Base-by-base conservation (phyloP, 495 filamentous ascomycete species). In the Penicillium lagena region DNA sequence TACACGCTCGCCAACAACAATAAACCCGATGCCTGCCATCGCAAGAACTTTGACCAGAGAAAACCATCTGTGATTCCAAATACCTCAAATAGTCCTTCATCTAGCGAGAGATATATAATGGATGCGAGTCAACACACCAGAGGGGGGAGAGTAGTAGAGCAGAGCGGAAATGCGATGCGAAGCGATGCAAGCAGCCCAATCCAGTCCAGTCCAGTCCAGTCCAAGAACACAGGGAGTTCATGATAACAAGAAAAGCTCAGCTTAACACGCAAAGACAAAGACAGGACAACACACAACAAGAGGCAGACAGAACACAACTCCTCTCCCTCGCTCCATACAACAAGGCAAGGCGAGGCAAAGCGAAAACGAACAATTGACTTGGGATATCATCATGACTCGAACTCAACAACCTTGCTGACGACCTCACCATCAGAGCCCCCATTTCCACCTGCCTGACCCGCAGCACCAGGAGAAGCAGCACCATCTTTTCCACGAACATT, bases 391-490 rank as follows among this genome's bases (percentile, higher is more conserved):
- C 49, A 66, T 44, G 62, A 66, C 14, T 70, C 66, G 35, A 70
- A 70, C 47, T 70, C 66, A 29, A 68, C 64, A 37, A 63, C 52
- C 41, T 70, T 66, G 39, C 62, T 66, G 12, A 70, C 58, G 4
- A 67, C 58, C 34, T 59, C 54, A 7, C 54, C 44, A 32, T 64
- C 62, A 43, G 45, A 50, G 0, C 14, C 32, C 5, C 31, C n/a
- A 1, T 43, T 40, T 9, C 35, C 37, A 15, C 29, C 28, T 9
- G 14, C 42, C 34, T 42, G 29, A 12, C 37, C 13, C 29, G 28
- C 31, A 9, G 29, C 29, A 30, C 8, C 10, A 12, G 64, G 58
- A 7, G 57, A 58, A 10, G 53, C 57, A 7, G 56, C 33, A 7
- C 64, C 66, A 9, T 64, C 64, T 38, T 55, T 63, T 0, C 52